Percentiles rank a stretch among this genome's conserved stretches.
Evolutionary conservation across 2,329 filamentous ascomycete species (phyloP).

Genomic region (Monosporascus sp.): DNA sequence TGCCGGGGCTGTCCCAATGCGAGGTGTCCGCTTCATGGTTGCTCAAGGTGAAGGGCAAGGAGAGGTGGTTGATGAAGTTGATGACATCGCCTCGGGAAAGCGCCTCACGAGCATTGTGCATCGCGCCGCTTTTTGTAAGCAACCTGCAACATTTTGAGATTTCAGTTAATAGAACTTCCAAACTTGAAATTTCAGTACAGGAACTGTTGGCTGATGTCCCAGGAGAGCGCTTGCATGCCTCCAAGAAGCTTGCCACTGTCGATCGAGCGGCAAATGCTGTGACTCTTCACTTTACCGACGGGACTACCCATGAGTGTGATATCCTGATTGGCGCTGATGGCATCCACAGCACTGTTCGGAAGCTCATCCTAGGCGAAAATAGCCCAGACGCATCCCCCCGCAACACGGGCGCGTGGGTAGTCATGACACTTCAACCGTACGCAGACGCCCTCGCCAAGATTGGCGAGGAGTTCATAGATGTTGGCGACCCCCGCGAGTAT

Average conservation of each 20-base stretch:
- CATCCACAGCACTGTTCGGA: constrained; percentile 30
- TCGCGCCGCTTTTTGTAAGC: constrained; percentile 5
- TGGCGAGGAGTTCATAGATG: constrained; percentile 8
- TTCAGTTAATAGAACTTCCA: too few relatives aligned
- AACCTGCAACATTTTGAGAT: too few relatives aligned
- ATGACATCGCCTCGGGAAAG: constrained; percentile 3
- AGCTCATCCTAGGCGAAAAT: constrained; percentile 24
- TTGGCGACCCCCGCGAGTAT: constrained; percentile 17
- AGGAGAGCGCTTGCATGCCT: constrained; percentile 13
- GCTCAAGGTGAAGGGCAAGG: constrained; percentile 10
- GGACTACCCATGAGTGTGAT: constrained; percentile 22
- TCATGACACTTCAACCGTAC: constrained; percentile 19
- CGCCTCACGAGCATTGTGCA: constrained; percentile 14
- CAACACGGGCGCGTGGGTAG: constrained; percentile 14
- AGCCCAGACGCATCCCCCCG: constrained; percentile 13
- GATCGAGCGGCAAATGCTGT: constrained; percentile 3
- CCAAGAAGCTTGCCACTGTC: constrained; percentile 14
- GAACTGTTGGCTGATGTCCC: constrained; percentile 13
- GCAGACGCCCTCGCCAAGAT: constrained; percentile 12
- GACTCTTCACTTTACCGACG: constrained; percentile 15
- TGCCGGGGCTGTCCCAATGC: constrained; percentile 17
- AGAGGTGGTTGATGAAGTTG: constrained; percentile 4
- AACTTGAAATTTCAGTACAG: constrained; percentile 1
- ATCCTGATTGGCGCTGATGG: constrained; percentile 35
- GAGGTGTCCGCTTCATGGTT: constrained; percentile 16